phyloP scores from a whole-genome alignment of 305 asterid genomes.

The Fraxinus dipetala region DNA sequence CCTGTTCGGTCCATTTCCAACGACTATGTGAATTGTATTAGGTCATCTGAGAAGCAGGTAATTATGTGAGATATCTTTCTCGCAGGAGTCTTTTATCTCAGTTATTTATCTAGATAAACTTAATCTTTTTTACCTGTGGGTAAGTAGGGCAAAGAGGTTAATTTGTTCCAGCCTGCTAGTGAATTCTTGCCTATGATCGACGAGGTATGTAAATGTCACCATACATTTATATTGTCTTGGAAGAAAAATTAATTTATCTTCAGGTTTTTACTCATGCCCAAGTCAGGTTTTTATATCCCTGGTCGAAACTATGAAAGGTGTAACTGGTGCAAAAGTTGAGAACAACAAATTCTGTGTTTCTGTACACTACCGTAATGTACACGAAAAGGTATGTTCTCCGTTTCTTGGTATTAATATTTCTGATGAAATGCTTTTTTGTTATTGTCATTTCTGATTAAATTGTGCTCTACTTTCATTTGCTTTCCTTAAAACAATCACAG shows the following conservation, averaged over 20 bases:
- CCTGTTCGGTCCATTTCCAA: slow-evolving; percentile 59
- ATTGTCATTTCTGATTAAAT: slow-evolving; percentile 11
- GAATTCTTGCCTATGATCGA: slow-evolving; percentile 86
- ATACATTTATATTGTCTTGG: neutral
- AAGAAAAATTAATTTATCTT: neutral
- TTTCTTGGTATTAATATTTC: neutral
- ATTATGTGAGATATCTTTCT: slow-evolving; percentile 20
- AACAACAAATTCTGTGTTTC: slow-evolving; percentile 90
- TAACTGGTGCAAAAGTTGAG: slow-evolving; percentile 73
- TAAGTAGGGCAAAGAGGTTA: slow-evolving; percentile 73
- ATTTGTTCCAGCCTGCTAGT: slow-evolving; percentile 88
- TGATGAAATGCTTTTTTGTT: neutral
- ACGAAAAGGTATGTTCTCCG: slow-evolving; percentile 53
- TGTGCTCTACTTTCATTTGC: neutral
- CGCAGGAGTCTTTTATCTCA: slow-evolving; percentile 8
- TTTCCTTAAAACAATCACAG: slow-evolving; percentile 38
- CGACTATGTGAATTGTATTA: slow-evolving; percentile 48
- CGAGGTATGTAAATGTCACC: slow-evolving; percentile 46
- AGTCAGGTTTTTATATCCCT: slow-evolving; percentile 61
- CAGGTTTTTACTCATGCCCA: slow-evolving; percentile 13
- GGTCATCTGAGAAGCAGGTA: slow-evolving; percentile 78
- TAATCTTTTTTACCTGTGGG: slow-evolving; percentile 19
- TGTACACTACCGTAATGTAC: slow-evolving; percentile 90
- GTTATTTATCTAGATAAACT: neutral
- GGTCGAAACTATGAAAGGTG: slow-evolving; percentile 58